Evolutionary conservation across 2,329 filamentous ascomycete species (phyloP), one percentile per base, ranked within the genome.

Genomic region (Lachnellula arida): DNA sequence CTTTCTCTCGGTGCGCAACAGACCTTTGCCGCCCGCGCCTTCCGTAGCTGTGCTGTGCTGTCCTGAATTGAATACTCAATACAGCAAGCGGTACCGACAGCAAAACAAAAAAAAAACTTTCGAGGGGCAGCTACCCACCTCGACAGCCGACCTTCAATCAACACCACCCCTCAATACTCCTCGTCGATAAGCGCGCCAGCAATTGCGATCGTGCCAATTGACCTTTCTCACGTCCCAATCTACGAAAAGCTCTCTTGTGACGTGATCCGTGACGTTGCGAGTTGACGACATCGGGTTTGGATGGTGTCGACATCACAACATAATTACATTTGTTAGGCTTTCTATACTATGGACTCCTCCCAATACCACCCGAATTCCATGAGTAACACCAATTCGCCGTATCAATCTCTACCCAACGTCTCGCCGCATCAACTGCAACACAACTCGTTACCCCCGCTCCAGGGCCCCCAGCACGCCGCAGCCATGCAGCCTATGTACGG

Each of bases 401-500:
- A 66, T 50, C 62, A 61, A 23, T 63, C 65, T 19, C 58, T 68
- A 39, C 67, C 68, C 17, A 64, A 63, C 11, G 66, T 71, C 34
- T 65, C 68, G 12, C 67, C 68, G 4, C 70, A 73, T 53, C 72
- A 72, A 49, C 69, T 72, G 23, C 71, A 72, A 53, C 70, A 73
- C 15, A 66, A 65, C 68, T 74, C 77, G 48, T 74, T 84, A 61
- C 81, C 81, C 46, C 80, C 81, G 62, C 71, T 84, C 61, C 77
- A 79, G 63, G 55, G 58, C 22, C 72, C 76, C 61, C 76, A 76
- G 65, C 75, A 76, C 55, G 71, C 74, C 63, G 72, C 74, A 11
- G 9, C 28, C 61, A 79, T 81, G 76, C 77, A 80, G 64, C 73
- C 75, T 52, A 72, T 78, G 55, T 85, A 85, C 73, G 78, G 79